Base-by-base conservation (phyloP, 306 rosid genomes). In the Fragaria vesca region DNA sequence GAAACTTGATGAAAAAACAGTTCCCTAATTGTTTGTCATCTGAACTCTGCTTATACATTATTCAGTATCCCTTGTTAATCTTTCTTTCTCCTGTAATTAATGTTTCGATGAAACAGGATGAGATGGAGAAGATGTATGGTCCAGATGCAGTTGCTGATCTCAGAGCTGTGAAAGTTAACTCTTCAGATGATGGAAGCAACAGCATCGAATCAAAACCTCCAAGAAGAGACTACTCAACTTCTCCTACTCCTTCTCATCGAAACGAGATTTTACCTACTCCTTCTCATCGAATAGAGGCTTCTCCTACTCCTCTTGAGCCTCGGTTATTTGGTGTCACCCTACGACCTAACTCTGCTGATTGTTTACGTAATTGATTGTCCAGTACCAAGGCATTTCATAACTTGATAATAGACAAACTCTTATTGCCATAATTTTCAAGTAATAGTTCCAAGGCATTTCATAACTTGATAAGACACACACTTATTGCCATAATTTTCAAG, bases 31-130 rank as follows among this genome's bases (percentile, higher is more conserved):
- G 91, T 87, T 6, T n/a, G 82, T 69, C 84, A 79, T 79, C 71
- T 65, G 52, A 69, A 57, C 60, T 75, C 73, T 63, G 71, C 48
- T 38, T 72, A 30, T 77, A 62, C 24, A 42, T 58, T 34, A 52
- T 73, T 76, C 50, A 52, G 54, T 45, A 34, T 21, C 63, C 51
- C 11, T 66, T 15, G 12, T 26, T 50, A 42, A 43, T 24, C 24
- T 24, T 24, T 24, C 24, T 24, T 66, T 38, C 45, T 36, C 24
- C 12, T 24, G 46, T 38, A 69, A 60, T 58, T 50, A 77, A 76
- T 76, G 83, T 88, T 72, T 63, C 72, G 62, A 45, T 75, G 76
- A 28, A 36, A 76, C 88, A 89, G 87, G 80, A 80, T 50, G 88
- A 81, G 28, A 54, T 84, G 18, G 32, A 72, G 26, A 36, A 76